These are phyloP conservation scores for Salvia sclarea DNA, from an alignment of 305 asterid species.

Conservation along the genomic window DNA sequence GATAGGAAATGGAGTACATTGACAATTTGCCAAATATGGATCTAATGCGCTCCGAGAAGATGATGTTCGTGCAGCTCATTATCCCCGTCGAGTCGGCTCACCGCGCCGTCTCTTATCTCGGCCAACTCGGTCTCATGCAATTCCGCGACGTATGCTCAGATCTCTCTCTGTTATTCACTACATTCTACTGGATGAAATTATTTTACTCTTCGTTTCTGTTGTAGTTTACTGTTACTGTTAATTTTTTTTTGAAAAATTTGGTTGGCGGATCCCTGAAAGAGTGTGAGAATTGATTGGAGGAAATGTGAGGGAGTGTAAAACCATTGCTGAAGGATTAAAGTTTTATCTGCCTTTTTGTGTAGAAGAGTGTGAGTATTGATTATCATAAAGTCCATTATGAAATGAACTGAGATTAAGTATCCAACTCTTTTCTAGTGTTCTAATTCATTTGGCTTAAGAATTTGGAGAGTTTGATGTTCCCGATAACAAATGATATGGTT, in stretches of 20 bases:
- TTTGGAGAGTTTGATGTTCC: not conserved
- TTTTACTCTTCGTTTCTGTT: not conserved
- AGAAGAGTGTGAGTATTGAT: slow-evolving; percentile 1
- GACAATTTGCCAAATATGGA: slow-evolving; percentile 84
- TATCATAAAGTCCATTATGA: slow-evolving; percentile 1
- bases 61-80: slow-evolving; percentile 88
- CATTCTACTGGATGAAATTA: slow-evolving; percentile 16
- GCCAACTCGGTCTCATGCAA: slow-evolving; percentile 87
- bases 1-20: slow-evolving; percentile 68
- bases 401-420: not conserved
- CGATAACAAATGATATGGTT: not conserved
- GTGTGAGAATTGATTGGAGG: slow-evolving; percentile 17
- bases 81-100: slow-evolving; percentile 95
- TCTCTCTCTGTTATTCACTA: slow-evolving; percentile 27
- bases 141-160: slow-evolving; percentile 78
- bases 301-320: not conserved
- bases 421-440: not conserved
- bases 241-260: not conserved
- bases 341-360: not conserved
- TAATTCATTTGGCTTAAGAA: not conserved
- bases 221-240: too few relatives aligned
- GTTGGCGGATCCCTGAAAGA: slow-evolving; percentile 15
- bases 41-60: slow-evolving; percentile 99
- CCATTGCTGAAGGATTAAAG: slow-evolving; percentile 3
- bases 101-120: slow-evolving; percentile 87